Conservation (phyloP, 768 basidiomycete species). For the Hebeloma cylindrosporum region DNA sequence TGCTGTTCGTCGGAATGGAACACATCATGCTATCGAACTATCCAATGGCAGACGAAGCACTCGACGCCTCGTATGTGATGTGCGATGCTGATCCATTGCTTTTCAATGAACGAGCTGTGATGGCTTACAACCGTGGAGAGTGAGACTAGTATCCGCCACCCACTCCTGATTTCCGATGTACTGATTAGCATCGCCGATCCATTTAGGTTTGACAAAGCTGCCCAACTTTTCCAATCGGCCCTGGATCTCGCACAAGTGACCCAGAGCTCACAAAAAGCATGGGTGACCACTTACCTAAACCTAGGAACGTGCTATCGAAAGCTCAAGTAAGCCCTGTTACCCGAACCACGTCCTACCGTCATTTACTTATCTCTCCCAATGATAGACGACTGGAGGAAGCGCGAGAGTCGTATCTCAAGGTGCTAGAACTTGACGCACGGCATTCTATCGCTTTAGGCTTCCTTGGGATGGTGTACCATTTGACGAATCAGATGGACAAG, state of each 20-base stretch:
- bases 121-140: slow-evolving; percentile 86
- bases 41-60: slow-evolving; percentile 81
- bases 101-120: slow-evolving; percentile 90
- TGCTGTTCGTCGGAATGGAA: slow-evolving; percentile 98
- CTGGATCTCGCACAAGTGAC: slow-evolving; percentile 82
- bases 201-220: slow-evolving; percentile 72
- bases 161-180: not conserved
- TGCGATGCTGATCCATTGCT: slow-evolving; percentile 89
- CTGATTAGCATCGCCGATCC: slow-evolving; percentile 5
- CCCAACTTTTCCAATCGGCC: slow-evolving; percentile 67
- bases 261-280: slow-evolving; percentile 80
- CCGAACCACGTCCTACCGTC: not conserved
- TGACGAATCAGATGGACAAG: slow-evolving; percentile 67
- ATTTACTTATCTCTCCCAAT: slow-evolving; percentile 3
- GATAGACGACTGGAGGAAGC: slow-evolving; percentile 61
- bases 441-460: slow-evolving; percentile 81
- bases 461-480: slow-evolving; percentile 86
- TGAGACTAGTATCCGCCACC: slow-evolving; percentile 35
- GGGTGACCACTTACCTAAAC: slow-evolving; percentile 91
- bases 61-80: slow-evolving; percentile 77
- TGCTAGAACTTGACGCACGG: slow-evolving; percentile 85
- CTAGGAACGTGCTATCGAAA: slow-evolving; percentile 88
- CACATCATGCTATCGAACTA: slow-evolving; percentile 88
- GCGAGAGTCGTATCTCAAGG: slow-evolving; percentile 68
- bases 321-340: slow-evolving; percentile 53